Percentiles rank a stretch among this genome's conserved stretches.
Evolutionary conservation across 805 yeast genomes (phyloP).

Genomic region (Candida coquimbonensis): DNA sequence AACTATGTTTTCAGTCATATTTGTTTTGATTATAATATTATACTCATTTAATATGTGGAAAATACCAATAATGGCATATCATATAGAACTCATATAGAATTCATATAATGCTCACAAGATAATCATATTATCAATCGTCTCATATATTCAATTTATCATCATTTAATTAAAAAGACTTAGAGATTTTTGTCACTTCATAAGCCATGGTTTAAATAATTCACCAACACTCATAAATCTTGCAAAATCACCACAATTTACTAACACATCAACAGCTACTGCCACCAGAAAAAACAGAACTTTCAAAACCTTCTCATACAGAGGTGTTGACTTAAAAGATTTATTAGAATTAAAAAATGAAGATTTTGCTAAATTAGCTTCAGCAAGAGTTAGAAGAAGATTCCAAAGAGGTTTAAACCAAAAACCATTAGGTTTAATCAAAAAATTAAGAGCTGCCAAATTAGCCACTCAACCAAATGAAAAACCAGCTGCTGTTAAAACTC

Average conservation of each 20-base stretch:
- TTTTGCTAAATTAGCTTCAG: conserved; percentile 91
- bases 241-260: conserved; percentile 9
- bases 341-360: conserved; percentile 94
- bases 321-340: conserved; percentile 93
- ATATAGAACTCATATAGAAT: no score
- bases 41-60: no score
- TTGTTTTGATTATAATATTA: no score
- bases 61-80: no score
- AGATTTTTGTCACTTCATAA: no score
- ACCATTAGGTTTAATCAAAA: conserved; percentile 94
- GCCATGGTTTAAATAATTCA: not conserved
- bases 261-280: conserved; percentile 29
- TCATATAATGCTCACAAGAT: no score
- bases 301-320: conserved; percentile 97
- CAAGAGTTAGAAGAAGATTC: conserved; percentile 99
- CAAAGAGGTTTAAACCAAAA: conserved; percentile 93
- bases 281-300: conserved; percentile 81
- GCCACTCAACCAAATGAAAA: conserved; percentile 88
- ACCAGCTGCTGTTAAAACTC: conserved; percentile 98
- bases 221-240: not conserved
- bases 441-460: conserved; percentile 95
- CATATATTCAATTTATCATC: no score
- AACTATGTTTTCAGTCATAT: no score
- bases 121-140: no score
- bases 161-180: no score